Evolutionary conservation across 2,329 filamentous ascomycete genomes (phyloP).

Genomic region (Arachnomyces sp.): DNA sequence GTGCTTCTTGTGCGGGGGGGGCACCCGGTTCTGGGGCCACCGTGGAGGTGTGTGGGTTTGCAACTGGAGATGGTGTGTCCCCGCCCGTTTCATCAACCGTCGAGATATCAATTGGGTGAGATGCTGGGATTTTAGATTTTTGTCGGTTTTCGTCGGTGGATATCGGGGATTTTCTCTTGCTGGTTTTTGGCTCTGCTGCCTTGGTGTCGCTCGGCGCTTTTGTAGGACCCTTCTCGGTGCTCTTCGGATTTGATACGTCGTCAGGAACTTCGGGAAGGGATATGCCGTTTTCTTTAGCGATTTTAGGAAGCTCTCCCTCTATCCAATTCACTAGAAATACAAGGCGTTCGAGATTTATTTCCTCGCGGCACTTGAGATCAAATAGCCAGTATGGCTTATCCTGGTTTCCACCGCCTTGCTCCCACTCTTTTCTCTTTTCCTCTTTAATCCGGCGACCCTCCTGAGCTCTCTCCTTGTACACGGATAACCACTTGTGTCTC

Average conservation of each 20-base stretch:
- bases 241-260: neutral
- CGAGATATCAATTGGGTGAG: neutral
- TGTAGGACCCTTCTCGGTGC: too few relatives aligned
- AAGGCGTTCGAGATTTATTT: neutral
- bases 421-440: neutral
- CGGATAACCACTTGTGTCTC: neutral
- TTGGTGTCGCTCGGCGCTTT: too few relatives aligned
- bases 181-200: neutral
- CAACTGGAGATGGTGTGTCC: neutral
- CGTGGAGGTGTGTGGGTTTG: neutral
- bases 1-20: too few relatives aligned
- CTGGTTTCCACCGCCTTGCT: neutral
- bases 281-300: constrained; percentile 1
- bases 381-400: neutral
- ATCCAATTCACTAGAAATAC: neutral
- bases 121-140: neutral
- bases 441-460: neutral
- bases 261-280: neutral
- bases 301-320: constrained; percentile 3
- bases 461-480: neutral
- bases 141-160: neutral
- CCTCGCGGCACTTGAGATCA: neutral
- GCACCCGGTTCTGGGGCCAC: neutral
- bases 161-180: neutral
- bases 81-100: neutral